Conservation (phyloP, 768 basidiomycete genomes). For the Kwoniella sp. region DNA sequence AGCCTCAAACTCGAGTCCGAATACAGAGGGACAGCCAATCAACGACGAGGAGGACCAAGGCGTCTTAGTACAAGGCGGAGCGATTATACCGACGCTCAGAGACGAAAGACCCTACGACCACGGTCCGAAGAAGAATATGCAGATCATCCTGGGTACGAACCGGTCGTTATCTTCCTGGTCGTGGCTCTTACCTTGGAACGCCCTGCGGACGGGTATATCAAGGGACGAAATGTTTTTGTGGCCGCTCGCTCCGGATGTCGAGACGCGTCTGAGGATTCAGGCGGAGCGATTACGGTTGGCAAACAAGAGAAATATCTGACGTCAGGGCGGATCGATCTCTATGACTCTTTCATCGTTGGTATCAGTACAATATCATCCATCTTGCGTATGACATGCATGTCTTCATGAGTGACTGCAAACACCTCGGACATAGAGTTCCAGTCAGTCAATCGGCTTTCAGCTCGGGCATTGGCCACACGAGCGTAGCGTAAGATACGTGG, state of each 20-base stretch:
- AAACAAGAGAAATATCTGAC: no score
- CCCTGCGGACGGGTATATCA: slow-evolving; percentile 21
- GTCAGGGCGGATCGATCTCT: neutral
- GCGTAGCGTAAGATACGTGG: no score
- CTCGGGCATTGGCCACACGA: neutral
- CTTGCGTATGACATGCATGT: no score
- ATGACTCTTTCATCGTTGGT: neutral
- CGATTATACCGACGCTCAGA: slow-evolving; percentile 22
- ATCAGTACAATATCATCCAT: no score
- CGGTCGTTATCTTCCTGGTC: no score
- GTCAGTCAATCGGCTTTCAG: neutral
- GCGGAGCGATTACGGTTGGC: slow-evolving; percentile 5
- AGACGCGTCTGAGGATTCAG: slow-evolving; percentile 15
- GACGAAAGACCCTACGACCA: slow-evolving; percentile 41
- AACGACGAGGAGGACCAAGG: slow-evolving; percentile 1
- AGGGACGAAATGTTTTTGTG: slow-evolving; percentile 34
- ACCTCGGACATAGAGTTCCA: no score
- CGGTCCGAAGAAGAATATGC: slow-evolving; percentile 35
- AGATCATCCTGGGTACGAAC: slow-evolving; percentile 34
- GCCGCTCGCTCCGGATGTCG: slow-evolving; percentile 29
- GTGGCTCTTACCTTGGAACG: slow-evolving; percentile 44
- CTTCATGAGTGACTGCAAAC: no score
- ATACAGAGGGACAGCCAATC: no score
- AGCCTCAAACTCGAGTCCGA: neutral
- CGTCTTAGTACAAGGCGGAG: slow-evolving; percentile 13